Percentiles rank a stretch among this genome's conserved stretches.
These are phyloP conservation scores for Pythium apleroticum DNA, from an alignment of 352 stramenopile genomes.

Conservation along the genomic window DNA sequence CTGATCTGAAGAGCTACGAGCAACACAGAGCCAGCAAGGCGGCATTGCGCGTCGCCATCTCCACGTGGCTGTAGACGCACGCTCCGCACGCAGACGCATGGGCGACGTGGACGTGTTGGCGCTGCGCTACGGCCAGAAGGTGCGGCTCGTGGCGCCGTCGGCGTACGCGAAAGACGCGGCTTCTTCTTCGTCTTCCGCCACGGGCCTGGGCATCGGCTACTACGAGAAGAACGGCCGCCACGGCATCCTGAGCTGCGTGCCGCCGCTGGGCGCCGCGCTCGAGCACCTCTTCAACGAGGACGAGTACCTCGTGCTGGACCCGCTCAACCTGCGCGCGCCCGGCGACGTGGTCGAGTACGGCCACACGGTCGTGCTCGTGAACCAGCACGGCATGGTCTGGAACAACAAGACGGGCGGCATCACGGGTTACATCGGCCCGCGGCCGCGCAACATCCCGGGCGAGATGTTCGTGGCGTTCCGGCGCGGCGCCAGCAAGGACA, in stretches of 20 bases:
- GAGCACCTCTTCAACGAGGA: conserved; percentile 82
- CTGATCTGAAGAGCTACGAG: neutral
- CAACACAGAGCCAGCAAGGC: neutral
- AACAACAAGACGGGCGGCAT: conserved; percentile 90
- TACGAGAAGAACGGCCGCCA: conserved; percentile 89
- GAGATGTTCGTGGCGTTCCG: conserved; percentile 83
- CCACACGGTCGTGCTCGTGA: conserved; percentile 76
- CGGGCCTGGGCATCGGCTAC: conserved; percentile 62
- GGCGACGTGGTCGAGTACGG: conserved; percentile 71
- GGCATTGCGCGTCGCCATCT: too few relatives aligned
- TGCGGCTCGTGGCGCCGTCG: conserved; percentile 59
- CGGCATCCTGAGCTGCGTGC: conserved; percentile 79
- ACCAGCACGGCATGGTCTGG: conserved; percentile 83
- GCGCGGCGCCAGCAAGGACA: conserved; percentile 23
- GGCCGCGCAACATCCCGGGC: conserved; percentile 57
- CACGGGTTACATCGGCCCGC: conserved; percentile 78
- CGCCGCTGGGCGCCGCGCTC: conserved; percentile 66
- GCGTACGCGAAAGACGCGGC: conserved; percentile 41
- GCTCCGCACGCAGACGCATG: too few relatives aligned
- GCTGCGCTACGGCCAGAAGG: conserved; percentile 69
- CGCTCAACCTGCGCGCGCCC: conserved; percentile 36
- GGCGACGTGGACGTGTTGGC: conserved; percentile 31
- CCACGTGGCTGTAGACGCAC: neutral
- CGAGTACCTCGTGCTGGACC: conserved; percentile 77
- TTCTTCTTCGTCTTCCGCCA: neutral